Evolutionary conservation across 148 eudicot genomes (phyloP), one percentile per base, ranked within the genome.

Genomic region (Dysphania ambrosioides): DNA sequence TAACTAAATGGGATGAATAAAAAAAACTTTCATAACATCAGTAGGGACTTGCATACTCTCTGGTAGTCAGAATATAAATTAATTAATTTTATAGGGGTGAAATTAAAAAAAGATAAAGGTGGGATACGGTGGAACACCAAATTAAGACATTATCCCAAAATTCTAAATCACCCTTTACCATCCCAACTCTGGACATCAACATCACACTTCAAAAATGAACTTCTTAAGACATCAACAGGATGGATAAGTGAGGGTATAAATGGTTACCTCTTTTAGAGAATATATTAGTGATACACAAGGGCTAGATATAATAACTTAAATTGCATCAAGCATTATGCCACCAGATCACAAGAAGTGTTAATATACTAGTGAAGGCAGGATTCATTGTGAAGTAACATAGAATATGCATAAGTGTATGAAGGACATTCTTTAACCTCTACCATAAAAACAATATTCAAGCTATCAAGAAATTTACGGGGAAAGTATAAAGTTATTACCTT

Each of bases 401-500:
- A 8, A 42, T 3, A 2, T 9, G 49, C 9, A 42, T 42, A 12
- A 12, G 0, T 42, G 16, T 8, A 53, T n/a, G 1, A 53, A 21
- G 23, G 57, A 53, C 9, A 53, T n/a, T 1, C 18, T 47, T 13
- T 47, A 16, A 16, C 18, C 18, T 2, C 4, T 15, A 18, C 18
- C 53, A 7, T 6, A 53, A n/a, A 21, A 2, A 53, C 26, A 18
- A 19, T n/a, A 67, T 9, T 38, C 30, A 41, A 62, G 1, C 53
- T 72, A 72, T 6, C 55, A 15, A 27, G 26, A 72, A 16, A 16
- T 4, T 49, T 13, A 62, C 7, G 42, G 58, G 32, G 12, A 49
- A 49, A 16, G 60, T 24, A 40, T 47, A 40, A 60, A 31, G 41
- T 26, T 21, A 57, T 79, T 78, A 93, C 92, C 98, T 93, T 80